phyloP scores from a whole-genome alignment of 441 rosid species.

The Isatis lusitanica region DNA sequence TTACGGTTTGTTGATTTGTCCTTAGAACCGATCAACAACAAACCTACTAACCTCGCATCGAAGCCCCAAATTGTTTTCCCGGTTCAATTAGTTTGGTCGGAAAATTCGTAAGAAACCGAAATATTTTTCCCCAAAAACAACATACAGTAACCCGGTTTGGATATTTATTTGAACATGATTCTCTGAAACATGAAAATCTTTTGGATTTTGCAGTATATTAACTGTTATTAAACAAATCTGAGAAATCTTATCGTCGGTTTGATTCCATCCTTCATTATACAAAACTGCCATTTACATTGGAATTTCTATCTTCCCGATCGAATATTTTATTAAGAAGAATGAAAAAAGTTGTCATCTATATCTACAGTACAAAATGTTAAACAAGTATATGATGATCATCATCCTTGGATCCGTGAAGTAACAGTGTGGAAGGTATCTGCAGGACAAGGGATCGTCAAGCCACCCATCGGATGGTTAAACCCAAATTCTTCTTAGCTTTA shows the following conservation, averaged over 20 bases:
- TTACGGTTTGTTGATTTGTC: neutral
- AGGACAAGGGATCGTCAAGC: slow-evolving; percentile 54
- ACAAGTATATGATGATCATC: neutral
- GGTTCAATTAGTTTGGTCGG: neutral
- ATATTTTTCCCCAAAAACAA: too few species aligned
- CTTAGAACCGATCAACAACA: neutral
- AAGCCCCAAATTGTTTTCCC: neutral
- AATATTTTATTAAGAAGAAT: slow-evolving; percentile 9
- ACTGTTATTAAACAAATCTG: neutral
- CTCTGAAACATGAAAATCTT: slow-evolving; percentile 2
- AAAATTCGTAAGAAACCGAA: neutral
- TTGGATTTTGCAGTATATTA: neutral
- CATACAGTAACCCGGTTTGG: slow-evolving; percentile 10
- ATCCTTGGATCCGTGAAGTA: slow-evolving; percentile 36
- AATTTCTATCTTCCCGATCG: neutral
- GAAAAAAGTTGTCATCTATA: slow-evolving; percentile 1
- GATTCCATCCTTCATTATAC: neutral
- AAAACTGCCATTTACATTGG: neutral
- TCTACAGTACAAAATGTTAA: neutral
- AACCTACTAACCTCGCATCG: neutral
- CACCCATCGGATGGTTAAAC: slow-evolving; percentile 57
- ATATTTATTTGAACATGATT: slow-evolving; percentile 4
- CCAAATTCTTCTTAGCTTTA: slow-evolving; percentile 49
- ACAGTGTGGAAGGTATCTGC: slow-evolving; percentile 7
- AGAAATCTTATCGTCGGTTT: slow-evolving; percentile 2